Evolutionary conservation across 352 stramenopile species (phyloP).

Genomic region (Pythium scleroteichum): DNA sequence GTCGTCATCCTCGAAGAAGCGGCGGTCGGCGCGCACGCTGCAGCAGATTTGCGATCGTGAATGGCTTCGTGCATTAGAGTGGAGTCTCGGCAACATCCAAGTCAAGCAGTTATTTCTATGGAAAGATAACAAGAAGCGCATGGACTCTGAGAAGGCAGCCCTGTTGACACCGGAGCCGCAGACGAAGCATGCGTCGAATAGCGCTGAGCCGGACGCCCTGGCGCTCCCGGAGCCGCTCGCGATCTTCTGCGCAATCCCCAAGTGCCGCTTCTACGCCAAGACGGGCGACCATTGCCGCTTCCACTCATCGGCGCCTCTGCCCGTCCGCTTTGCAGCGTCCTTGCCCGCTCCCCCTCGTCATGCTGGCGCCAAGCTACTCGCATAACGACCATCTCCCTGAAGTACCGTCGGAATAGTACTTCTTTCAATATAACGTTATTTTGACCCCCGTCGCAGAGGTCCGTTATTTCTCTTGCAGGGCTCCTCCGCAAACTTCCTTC

Average conservation of each 20-base stretch:
- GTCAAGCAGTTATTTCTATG: constrained; percentile 54
- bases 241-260: constrained; percentile 44
- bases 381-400: too few relatives aligned
- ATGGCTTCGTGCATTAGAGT: constrained; percentile 53
- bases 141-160: constrained; percentile 42
- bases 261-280: constrained; percentile 64
- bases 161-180: background rate
- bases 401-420: background rate
- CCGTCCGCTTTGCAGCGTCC: background rate
- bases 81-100: constrained; percentile 63
- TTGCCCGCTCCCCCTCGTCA: too few relatives aligned
- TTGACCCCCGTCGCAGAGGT: constrained; percentile 4
- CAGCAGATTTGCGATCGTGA: constrained; percentile 37
- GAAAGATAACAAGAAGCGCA: constrained; percentile 54
- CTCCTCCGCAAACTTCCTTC: too few relatives aligned
- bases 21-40: constrained; percentile 21
- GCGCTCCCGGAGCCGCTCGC: constrained; percentile 37
- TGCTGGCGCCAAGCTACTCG: too few relatives aligned
- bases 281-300: constrained; percentile 62
- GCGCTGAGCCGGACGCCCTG: background rate
- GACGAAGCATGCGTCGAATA: too few relatives aligned
- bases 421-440: constrained; percentile 32
- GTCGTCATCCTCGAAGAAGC: constrained; percentile 16
- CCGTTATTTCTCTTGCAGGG: constrained; percentile 12
- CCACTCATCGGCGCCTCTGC: constrained; percentile 34